phyloP scores from a whole-genome alignment of 306 rosid genomes.

The Sechiopsis laciniata region DNA sequence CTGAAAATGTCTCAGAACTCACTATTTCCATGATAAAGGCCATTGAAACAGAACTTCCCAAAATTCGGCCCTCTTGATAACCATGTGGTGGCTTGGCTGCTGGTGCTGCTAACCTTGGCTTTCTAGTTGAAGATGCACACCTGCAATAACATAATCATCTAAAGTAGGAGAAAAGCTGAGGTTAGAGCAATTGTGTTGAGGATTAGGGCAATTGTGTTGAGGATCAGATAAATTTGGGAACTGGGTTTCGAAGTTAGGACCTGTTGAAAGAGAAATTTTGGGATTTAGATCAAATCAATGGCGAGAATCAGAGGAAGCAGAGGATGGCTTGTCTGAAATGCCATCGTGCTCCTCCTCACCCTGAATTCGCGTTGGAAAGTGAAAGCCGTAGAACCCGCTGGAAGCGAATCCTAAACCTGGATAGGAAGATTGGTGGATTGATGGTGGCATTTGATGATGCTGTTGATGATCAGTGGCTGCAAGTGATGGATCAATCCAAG shows the following conservation, averaged over 20 bases:
- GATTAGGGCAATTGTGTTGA: constrained; percentile 14
- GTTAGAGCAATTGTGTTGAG: constrained; percentile 4
- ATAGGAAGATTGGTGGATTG: constrained; percentile 40
- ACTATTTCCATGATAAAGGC: constrained; percentile 30
- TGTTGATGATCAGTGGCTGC: constrained; percentile 34
- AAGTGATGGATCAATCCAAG: constrained; percentile 65
- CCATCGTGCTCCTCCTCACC: constrained; percentile 89
- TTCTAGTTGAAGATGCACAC: background rate
- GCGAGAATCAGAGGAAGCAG: constrained; percentile 96
- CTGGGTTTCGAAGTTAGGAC: constrained; percentile 32
- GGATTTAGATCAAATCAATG: constrained; percentile 40
- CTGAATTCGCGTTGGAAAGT: constrained; percentile 77
- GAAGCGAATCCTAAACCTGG: constrained; percentile 54
- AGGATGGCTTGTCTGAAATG: constrained; percentile 70
- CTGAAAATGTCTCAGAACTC: constrained; percentile 41
- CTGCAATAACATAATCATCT: constrained; percentile 15
- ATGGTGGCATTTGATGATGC: constrained; percentile 35
- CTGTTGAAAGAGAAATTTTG: constrained; percentile 38
- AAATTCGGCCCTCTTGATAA: constrained; percentile 28
- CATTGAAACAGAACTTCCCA: constrained; percentile 39
- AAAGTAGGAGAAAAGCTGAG: constrained; percentile 3
- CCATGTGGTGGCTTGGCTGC: constrained; percentile 10
- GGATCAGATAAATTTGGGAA: constrained; percentile 20
- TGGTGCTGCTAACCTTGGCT: constrained; percentile 10
- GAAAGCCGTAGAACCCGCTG: constrained; percentile 57